Percentiles rank a stretch among this genome's conserved stretches.
Conservation (phyloP, 176 grass and related monocot genomes). For the Chrysopogon serrulatus region DNA sequence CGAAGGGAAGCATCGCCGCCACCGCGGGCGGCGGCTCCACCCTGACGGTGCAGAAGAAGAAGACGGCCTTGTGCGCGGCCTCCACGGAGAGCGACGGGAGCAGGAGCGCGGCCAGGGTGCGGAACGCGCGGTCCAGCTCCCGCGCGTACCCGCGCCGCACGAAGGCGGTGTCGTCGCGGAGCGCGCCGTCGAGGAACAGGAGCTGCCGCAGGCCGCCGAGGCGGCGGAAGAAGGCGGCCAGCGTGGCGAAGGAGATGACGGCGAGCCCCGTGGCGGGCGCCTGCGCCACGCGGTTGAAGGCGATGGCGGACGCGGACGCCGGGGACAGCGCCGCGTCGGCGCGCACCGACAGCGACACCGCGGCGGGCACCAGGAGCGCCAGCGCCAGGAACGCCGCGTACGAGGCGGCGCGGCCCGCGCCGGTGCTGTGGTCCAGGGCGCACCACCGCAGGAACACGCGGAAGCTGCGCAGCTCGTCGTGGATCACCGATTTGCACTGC, state of each 20-base stretch:
- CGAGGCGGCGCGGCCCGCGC: constrained; percentile 30
- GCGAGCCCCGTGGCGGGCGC: constrained; percentile 61
- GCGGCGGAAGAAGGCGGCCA: constrained; percentile 63
- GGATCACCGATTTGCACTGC: constrained; percentile 70
- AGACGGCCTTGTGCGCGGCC: constrained; percentile 63
- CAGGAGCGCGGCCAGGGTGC: constrained; percentile 57
- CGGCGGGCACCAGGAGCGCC: constrained; percentile 45
- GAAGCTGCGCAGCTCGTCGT: constrained; percentile 86
- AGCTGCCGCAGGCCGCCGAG: constrained; percentile 60
- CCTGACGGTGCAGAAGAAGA: constrained; percentile 75
- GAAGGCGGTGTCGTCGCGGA: constrained; percentile 55
- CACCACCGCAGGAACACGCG: constrained; percentile 78
- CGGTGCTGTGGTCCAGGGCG: constrained; percentile 71
- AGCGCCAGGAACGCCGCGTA: constrained; percentile 60
- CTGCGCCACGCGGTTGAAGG: constrained; percentile 64
- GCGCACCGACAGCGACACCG: constrained; percentile 38
- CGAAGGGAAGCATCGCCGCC: neutral
- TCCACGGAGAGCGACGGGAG: constrained; percentile 73
- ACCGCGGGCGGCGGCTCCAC: neutral
- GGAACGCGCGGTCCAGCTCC: constrained; percentile 82
- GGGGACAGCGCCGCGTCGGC: constrained; percentile 16
- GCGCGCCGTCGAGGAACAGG: constrained; percentile 77
- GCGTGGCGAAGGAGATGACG: constrained; percentile 58
- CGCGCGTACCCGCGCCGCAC: constrained; percentile 54
- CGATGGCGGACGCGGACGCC: constrained; percentile 31